Evolutionary conservation across 1,139 yeast species (phyloP), one percentile per base, ranked within the genome.

Genomic region (Protomyces lactucae-debilis): DNA sequence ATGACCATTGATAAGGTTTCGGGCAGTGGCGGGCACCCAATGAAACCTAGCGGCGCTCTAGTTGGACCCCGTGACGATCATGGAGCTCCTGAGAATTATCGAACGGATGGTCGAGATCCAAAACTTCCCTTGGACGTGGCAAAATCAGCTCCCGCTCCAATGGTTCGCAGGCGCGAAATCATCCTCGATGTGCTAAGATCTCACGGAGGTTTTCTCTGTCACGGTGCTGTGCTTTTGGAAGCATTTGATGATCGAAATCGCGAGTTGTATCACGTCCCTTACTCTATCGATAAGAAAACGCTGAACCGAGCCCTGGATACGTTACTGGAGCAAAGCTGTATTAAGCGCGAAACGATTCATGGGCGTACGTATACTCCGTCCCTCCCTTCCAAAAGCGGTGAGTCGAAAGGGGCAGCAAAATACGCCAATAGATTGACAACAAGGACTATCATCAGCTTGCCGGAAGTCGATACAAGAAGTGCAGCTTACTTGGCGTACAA

Each of bases 201-300:
- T 28, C 43, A 28, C 9, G 57, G 57, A 4, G 63, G 63, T 1
- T 23, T 40, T 10, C 14, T 43, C 32, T 25, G 43, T 12, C 23
- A 52, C 21, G 57, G 46, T 39, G 23, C 43, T 14, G 63, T 40
- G 16, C 35, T 59, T 12, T 3, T 18, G 21, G 21, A 18, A 4
- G 63, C 43, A 21, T 59, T 39, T 21, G 57, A 52, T 52, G 39
- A 21, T 9, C 14, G 39, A 8, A 28, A 39, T 14, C n/a, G 25
- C 18, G 52, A 32, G 28, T 28, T 18, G 3, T 8, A 4, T 9
- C 35, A 32, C 12, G 21, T 43, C 10, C 32, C 35, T 0, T 52
- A 59, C 8, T 23, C 43, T 8, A 40, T 52, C 8, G 63, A 59
- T 43, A 35, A 52, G 45, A 46, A 52, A 16, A 59, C 63, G 18